A percentile compares a stretch with the other conserved stretches of the same genome.
Conservation (phyloP, 202 grass and related monocot species). For the Bolboschoenoplectus hybrid region DNA sequence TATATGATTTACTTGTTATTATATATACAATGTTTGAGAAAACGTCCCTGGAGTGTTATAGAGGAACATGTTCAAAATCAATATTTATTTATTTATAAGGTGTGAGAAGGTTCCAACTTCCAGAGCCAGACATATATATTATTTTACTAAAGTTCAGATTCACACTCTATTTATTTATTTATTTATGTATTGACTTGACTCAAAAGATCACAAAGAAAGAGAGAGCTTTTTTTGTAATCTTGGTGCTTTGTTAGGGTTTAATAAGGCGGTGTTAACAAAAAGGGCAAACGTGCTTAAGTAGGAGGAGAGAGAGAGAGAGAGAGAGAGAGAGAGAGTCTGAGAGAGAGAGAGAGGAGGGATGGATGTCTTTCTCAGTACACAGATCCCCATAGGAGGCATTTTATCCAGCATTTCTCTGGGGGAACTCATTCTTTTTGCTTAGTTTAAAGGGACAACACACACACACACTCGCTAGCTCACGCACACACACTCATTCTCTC, state of each 20-base stretch:
- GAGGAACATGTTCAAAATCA: not conserved
- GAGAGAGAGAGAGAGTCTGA: not conserved
- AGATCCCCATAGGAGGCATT: slow-evolving; percentile 73
- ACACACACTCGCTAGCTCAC: slow-evolving; percentile 32
- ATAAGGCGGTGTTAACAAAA: slow-evolving; percentile 43
- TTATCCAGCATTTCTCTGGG: slow-evolving; percentile 67
- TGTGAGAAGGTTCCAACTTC: slow-evolving; percentile 1
- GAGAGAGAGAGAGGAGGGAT: slow-evolving; percentile 32
- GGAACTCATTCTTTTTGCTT: slow-evolving; percentile 94
- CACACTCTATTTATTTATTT: not conserved
- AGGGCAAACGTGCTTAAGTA: slow-evolving; percentile 20
- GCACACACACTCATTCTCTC: slow-evolving; percentile 35
- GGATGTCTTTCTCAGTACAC: slow-evolving; percentile 68
- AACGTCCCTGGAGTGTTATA: not conserved
- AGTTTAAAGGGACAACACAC: slow-evolving; percentile 72
- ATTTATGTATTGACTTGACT: slow-evolving; percentile 27
- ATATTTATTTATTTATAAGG: not conserved
- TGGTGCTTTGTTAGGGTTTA: slow-evolving; percentile 32
- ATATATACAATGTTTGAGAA: not conserved
- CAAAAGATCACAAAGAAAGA: slow-evolving; percentile 21
- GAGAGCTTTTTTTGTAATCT: slow-evolving; percentile 34
- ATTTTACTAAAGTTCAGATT: slow-evolving; percentile 4
- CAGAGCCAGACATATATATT: slow-evolving; percentile 23
- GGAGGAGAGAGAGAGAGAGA: slow-evolving; percentile 11
- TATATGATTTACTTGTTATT: not conserved